Evolutionary conservation across 2,329 filamentous ascomycete species (phyloP), one percentile per base, ranked within the genome.

Genomic region (Fusarium floridanum): DNA sequence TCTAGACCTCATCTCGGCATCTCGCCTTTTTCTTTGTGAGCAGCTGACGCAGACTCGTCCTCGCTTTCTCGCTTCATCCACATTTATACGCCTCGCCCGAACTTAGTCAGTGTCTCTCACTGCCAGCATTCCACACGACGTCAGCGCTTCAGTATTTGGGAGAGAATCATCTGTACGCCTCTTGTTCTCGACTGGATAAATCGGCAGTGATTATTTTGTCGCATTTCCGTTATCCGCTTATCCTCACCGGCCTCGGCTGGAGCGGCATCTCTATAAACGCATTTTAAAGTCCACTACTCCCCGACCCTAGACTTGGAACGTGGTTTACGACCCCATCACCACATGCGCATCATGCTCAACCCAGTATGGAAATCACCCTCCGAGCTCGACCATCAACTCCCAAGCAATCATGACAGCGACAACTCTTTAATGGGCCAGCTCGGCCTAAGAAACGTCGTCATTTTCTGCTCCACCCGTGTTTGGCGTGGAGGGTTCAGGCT

Each of bases 381-480:
- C 27, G 72, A 74, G n/a, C 68, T 75, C 43, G 76, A 80, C 11
- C 75, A 75, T 39, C 69, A 75, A 64, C 62, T 76, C 2, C 69
- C 72, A 2, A 53, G 62, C 20, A 43, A 64, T 50, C 68, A 67
- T 36, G 66, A 74, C 43, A 71, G 53, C 24, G 73, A 79, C 60
- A 71, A 74, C 45, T 74, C 77, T 16, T 64, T 78, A 39, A 56
- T 74, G 61, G 74, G 71, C 63, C 63, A 73, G 39, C 66, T 71
- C 37, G 75, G 70, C 17, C 66, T 76, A 60, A 78, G 74, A 34
- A 81, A 81, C 61, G 77, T 85, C 37, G 78, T 83, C 24, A 79
- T 83, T 75, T 81, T 85, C 61, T 80, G 84, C 76, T 85, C 85
- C 24, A 83, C 83, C 41, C 85, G 81, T 63, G 82, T 85, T 71